phyloP scores from a whole-genome alignment of 768 basidiomycete genomes.

The Guyanaporus albipodus region DNA sequence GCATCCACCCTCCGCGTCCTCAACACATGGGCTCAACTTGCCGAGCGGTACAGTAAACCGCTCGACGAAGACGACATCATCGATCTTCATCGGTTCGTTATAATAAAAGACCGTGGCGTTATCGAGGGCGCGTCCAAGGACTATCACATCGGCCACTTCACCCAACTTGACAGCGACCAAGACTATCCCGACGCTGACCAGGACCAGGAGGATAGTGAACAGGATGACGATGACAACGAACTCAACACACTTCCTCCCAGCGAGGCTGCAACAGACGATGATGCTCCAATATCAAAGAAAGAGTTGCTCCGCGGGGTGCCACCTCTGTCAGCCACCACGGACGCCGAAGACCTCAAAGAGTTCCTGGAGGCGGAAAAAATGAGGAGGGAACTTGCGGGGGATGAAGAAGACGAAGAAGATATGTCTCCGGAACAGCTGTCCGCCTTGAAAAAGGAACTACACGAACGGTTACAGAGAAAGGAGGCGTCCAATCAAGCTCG shows the following conservation, averaged over 20 bases:
- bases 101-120: constrained; percentile 70
- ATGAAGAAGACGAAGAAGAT: constrained; percentile 26
- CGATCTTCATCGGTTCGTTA: constrained; percentile 55
- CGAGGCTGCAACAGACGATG: constrained; percentile 23
- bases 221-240: constrained; percentile 56
- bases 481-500: constrained; percentile 6
- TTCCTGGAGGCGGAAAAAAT: constrained; percentile 63
- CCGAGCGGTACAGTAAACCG: constrained; percentile 59
- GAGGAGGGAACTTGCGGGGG: constrained; percentile 40
- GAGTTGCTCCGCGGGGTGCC: constrained; percentile 37
- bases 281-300: constrained; percentile 30
- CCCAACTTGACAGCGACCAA: constrained; percentile 36
- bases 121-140: constrained; percentile 41
- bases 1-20: constrained; percentile 52
- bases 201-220: constrained; percentile 45
- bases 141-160: constrained; percentile 52
- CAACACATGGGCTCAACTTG: constrained; percentile 64
- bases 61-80: constrained; percentile 80
- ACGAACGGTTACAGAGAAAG: constrained; percentile 8
- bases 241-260: constrained; percentile 47
- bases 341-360: constrained; percentile 59
- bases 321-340: constrained; percentile 43
- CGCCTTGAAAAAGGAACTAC: constrained; percentile 14
- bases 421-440: constrained; percentile 19
- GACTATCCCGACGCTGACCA: constrained; percentile 37